Base-by-base conservation (phyloP, 192 early-diverging fungal species). In the Diversispora epigaea region DNA sequence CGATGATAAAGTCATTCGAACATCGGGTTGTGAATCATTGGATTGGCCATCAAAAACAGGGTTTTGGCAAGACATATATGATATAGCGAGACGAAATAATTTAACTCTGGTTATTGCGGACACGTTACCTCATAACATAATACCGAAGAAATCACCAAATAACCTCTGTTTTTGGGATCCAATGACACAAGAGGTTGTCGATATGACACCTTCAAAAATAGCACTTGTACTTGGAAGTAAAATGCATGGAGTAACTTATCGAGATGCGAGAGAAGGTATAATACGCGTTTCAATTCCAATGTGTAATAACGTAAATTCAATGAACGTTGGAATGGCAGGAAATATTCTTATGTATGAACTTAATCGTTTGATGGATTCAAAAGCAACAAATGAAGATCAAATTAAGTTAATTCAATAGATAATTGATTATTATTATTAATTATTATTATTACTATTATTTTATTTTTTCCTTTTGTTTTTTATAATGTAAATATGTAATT, bases 1-100 rank as follows among this genome's bases (percentile, higher is more conserved):
- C 62, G 84, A 87, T 52, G 77, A 84, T 54, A 81, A 85, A 60
- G 81, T 83, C 9, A 79, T 84, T 4, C 80, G 84, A 8, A 78
- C 80, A 12, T 85, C 86, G 3, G 61, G 83, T 56, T 84, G 77
- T 5, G 43, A 78, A 4, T 80, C 79, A 32, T 45, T 87, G 8
- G 77, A 63, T 32, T 86, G 79, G 76, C 83, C 83, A 0, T 70
- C 66, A 39, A 63, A 76, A 15, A 66, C 40, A 6, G 56, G 69
- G 6, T 17, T 46, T 52, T 22, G 17, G 47, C 21, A 15, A 15
- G 39, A 54, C 25, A 6, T 25, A 7, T 2, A 54, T 54, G 39
- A n/a, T 54, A 9, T 55, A 19, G 40, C 45, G 15, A 70, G 19
- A 15, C 17, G 55, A 22, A 14, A 70, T 39, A 21, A 70, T 54